Evolutionary conservation across 805 yeast genomes (phyloP), one percentile per base, ranked within the genome.

Genomic region (Candida patagonica): DNA sequence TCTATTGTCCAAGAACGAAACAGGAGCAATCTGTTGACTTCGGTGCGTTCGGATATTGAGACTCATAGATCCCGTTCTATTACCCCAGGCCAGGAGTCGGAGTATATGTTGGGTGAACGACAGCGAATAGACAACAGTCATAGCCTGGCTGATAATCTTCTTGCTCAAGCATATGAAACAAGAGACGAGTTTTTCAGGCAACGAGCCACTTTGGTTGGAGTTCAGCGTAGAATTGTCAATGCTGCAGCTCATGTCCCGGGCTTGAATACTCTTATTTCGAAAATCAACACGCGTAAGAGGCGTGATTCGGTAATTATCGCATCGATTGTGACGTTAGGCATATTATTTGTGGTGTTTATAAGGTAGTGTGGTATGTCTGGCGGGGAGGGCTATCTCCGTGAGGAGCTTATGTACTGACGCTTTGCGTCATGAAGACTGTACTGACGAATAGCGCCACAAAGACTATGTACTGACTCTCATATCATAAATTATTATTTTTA

Each of bases 221-320:
- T 92, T 4, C 83, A 80, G 46, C 68, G 73, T 42, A 70, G 75
- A 42, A 64, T 88, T 41, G 66, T 76, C 44, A 70, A 70, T 30
- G 67, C 83, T 1, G 62, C 87, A 34, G 74, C 74, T 52, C 65
- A 72, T 27, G 71, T 92, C 36, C 98, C 98, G 0, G 96, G 96
- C 1, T 64, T 89, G 34, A 82, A 80, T 55, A 73, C 74, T 6
- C 57, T 89, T 41, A 74, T 89, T 23, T 65, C 79, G 7, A 81
- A 80, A 59, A 88, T 89, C 49, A 87, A 87, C 58, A 80, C 95
- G 2, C 71, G 97, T 53, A 80, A 88, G 60, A 83, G 79, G 64
- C 75, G 96, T 42, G 95, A 92, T 59, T 79, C 94, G 17, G 57
- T 89, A 22, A 80, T 89, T n/a, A 61, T 89, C 54, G 89, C 95